Evolutionary conservation across 495 filamentous ascomycete species (phyloP).

Genomic region (Hypoxylon fragiforme): DNA sequence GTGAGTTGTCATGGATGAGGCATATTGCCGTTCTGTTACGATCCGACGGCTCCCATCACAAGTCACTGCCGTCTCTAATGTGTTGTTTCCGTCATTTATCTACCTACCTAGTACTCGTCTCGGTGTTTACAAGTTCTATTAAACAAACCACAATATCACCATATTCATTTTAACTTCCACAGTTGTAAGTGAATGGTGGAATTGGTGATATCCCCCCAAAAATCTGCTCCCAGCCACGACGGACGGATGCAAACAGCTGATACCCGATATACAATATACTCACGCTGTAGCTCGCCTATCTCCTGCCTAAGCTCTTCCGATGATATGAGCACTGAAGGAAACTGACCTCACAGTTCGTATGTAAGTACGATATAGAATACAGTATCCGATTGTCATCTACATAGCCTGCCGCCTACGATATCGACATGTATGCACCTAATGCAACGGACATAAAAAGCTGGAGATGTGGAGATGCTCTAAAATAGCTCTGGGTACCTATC

Average conservation of each 20-base stretch:
- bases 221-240: conserved; percentile 4
- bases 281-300: conserved; percentile 26
- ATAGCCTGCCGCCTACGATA: too few species aligned
- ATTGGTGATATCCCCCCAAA: conserved; percentile 5
- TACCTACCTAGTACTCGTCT: not conserved
- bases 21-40: conserved; percentile 29
- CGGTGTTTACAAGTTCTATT: not conserved
- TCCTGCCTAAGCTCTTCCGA: conserved; percentile 13
- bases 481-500: conserved; percentile 26
- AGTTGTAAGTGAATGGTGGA: conserved; percentile 10
- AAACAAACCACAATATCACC: conserved; percentile 1
- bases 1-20: conserved; percentile 20
- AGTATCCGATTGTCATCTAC: not conserved
- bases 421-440: too few species aligned
- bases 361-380: not conserved
- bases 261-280: conserved; percentile 24
- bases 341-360: too few species aligned
- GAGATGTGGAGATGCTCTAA: conserved; percentile 29
- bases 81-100: conserved; percentile 13
- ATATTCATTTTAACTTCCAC: not conserved
- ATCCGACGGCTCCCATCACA: conserved; percentile 28
- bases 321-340: not conserved
- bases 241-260: conserved; percentile 28
- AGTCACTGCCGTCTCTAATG: conserved; percentile 19
- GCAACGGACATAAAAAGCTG: conserved; percentile 9